These are phyloP conservation scores for Schizothecium vesticola DNA, from an alignment of 495 filamentous ascomycete genomes.

Conservation along the genomic window DNA sequence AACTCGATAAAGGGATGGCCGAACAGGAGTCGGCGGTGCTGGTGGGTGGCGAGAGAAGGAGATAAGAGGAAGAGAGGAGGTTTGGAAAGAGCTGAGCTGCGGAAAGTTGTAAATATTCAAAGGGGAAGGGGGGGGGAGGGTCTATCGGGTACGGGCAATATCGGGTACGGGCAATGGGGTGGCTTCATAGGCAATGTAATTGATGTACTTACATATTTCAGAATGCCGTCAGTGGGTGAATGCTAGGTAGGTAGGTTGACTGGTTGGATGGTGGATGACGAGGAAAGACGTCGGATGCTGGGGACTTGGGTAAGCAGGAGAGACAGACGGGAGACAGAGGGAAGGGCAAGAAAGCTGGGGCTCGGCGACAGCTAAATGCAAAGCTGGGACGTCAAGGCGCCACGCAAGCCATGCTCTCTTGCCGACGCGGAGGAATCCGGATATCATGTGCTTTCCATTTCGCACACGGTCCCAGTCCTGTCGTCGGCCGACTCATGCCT, in stretches of 20 bases:
- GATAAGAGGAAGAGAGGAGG: background rate
- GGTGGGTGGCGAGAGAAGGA: background rate
- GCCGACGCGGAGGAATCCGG: slow-evolving; percentile 9
- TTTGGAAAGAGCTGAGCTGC: background rate
- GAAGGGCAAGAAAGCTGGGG: slow-evolving; percentile 9
- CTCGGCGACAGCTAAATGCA: slow-evolving; percentile 1
- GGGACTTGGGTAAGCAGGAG: background rate
- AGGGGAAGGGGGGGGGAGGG: background rate
- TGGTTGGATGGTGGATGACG: background rate
- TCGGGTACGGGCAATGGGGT: background rate
- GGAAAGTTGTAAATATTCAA: background rate
- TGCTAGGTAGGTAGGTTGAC: background rate
- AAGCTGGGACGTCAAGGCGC: background rate
- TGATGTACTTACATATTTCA: background rate
- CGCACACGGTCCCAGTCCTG: background rate
- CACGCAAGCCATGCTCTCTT: slow-evolving; percentile 3
- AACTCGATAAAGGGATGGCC: background rate
- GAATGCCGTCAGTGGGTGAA: background rate
- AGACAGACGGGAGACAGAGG: background rate
- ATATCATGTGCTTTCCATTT: slow-evolving; percentile 18
- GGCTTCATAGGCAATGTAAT: background rate
- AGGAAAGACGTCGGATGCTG: background rate
- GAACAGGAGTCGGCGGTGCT: background rate
- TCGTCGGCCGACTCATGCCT: background rate
- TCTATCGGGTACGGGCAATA: background rate